Conservation (phyloP, 768 basidiomycete species). For the Xerocomellus amylosporus region DNA sequence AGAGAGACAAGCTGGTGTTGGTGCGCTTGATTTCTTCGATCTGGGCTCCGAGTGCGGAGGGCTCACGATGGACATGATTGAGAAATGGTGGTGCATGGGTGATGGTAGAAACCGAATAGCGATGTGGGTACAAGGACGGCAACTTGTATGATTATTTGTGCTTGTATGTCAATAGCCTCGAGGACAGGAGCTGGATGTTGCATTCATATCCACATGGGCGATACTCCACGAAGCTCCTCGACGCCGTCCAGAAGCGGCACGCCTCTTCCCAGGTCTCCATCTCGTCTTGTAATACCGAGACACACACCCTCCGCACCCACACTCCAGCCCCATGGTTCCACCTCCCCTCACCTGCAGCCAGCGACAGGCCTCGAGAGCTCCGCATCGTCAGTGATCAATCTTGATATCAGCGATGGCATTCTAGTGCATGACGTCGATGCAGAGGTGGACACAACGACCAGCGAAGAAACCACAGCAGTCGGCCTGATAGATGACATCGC, state of each 20-base stretch:
- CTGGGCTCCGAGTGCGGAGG: slow-evolving; percentile 9
- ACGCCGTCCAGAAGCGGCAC: slow-evolving; percentile 38
- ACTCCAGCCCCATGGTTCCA: slow-evolving; percentile 48
- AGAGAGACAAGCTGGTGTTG: slow-evolving; percentile 44
- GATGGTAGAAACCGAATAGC: slow-evolving; percentile 59
- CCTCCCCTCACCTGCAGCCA: slow-evolving; percentile 29
- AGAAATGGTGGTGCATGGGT: slow-evolving; percentile 91
- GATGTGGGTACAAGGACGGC: slow-evolving; percentile 75
- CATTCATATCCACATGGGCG: slow-evolving; percentile 18
- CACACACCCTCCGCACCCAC: slow-evolving; percentile 56
- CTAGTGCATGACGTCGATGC: slow-evolving; percentile 68
- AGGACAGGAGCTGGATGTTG: not conserved
- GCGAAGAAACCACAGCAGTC: slow-evolving; percentile 51
- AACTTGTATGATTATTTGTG: slow-evolving; percentile 15
- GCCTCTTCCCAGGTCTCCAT: slow-evolving; percentile 41
- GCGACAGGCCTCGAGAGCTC: slow-evolving; percentile 53
- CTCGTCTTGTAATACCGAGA: slow-evolving; percentile 53
- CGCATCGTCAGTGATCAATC: slow-evolving; percentile 66
- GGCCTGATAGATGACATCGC: slow-evolving; percentile 42
- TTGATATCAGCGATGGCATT: slow-evolving; percentile 67
- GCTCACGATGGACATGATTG: slow-evolving; percentile 54
- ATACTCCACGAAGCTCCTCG: slow-evolving; percentile 25
- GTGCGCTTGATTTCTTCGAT: slow-evolving; percentile 71
- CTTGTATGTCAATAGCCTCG: slow-evolving; percentile 12
- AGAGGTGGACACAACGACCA: slow-evolving; percentile 53